Evolutionary conservation across 75 land plant species (phyloP).

Genomic region (Pseudotsuga menziesii): DNA sequence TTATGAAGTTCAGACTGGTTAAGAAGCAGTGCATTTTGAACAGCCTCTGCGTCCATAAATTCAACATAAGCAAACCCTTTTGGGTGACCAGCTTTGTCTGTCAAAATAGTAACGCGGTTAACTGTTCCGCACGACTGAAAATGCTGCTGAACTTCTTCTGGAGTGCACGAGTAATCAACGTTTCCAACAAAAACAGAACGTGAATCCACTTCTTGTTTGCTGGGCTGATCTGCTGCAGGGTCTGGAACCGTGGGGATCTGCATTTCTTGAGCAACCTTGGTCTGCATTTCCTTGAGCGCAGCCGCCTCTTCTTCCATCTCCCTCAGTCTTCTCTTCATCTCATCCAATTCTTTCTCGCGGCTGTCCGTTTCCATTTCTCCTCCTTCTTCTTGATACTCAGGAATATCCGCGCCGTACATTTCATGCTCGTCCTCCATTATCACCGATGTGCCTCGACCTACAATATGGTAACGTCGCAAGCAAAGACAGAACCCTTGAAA

Average conservation of each 20-base stretch:
- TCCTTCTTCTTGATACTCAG: constrained; percentile 42
- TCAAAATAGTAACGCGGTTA: constrained; percentile 74
- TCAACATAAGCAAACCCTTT: constrained; percentile 75
- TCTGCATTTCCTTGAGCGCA: constrained; percentile 89
- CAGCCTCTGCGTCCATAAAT: constrained; percentile 47
- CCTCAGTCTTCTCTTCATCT: constrained; percentile 89
- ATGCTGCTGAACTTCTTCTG: constrained; percentile 90
- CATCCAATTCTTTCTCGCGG: constrained; percentile 64
- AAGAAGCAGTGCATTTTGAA: constrained; percentile 43
- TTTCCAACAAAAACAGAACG: constrained; percentile 85
- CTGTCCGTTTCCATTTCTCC: constrained; percentile 59
- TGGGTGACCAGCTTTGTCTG: constrained; percentile 88
- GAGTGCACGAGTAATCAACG: constrained; percentile 90
- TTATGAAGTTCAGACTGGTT: constrained; percentile 54
- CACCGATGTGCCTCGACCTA: no score
- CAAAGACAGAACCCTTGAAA: no score
- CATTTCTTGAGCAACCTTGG: constrained; percentile 93
- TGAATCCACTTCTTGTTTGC: constrained; percentile 70
- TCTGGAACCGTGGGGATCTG: constrained; percentile 30
- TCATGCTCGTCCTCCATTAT: constrained; percentile 92
- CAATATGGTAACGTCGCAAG: no score
- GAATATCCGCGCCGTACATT: constrained; percentile 93
- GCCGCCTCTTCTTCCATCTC: constrained; percentile 97
- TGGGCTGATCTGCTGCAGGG: constrained; percentile 49
- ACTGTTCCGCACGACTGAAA: constrained; percentile 89